Percentiles rank a stretch among this genome's conserved stretches.
Evolutionary conservation across 306 rosid species (phyloP).

Genomic region (Pyrus pyrifolia): DNA sequence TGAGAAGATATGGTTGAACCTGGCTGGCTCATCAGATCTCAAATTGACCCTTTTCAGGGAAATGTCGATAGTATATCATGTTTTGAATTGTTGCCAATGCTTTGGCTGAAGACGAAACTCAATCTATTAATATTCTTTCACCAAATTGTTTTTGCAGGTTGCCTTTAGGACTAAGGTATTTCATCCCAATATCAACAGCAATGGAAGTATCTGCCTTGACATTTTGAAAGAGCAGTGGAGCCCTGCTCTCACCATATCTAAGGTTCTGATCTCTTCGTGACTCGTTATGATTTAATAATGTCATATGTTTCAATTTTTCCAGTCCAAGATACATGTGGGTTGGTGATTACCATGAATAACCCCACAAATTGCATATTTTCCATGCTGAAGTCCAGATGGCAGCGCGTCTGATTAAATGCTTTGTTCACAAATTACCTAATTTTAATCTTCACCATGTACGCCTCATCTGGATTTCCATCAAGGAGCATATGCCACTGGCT

Average conservation of each 20-base stretch:
- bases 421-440: neutral
- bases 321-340: neutral
- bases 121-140: neutral
- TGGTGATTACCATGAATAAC: neutral
- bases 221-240: constrained; percentile 88
- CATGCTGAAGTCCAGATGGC: neutral
- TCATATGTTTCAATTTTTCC: neutral
- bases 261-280: constrained; percentile 39
- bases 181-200: constrained; percentile 91
- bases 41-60: neutral
- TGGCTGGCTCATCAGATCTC: neutral
- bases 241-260: constrained; percentile 74
- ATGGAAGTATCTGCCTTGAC: constrained; percentile 83
- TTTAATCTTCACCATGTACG: neutral
- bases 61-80: neutral
- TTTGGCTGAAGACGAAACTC: neutral
- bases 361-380: neutral
- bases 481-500: constrained; percentile 13
- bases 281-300: neutral
- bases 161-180: constrained; percentile 84
- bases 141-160: constrained; percentile 38
- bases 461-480: constrained; percentile 6
- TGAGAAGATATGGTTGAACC: neutral
- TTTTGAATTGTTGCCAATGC: neutral
- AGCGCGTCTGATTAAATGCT: neutral